Evolutionary conservation across 257 asterid species (phyloP).

Genomic region (Apocynum venetum): DNA sequence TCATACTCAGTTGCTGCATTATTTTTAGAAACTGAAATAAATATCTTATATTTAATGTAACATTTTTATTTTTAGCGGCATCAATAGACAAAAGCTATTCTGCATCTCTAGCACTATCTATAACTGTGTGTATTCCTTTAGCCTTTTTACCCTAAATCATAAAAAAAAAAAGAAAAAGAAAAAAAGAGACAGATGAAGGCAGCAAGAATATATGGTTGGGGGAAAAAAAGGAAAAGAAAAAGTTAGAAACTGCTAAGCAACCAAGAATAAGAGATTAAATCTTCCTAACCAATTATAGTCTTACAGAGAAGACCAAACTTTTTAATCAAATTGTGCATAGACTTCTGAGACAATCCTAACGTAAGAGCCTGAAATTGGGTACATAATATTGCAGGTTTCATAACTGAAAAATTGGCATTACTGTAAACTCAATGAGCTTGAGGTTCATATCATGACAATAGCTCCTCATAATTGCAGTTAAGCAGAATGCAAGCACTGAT

Average conservation of each 20-base stretch:
- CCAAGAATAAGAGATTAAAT: not conserved
- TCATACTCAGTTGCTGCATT: too few species aligned
- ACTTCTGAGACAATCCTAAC: not conserved
- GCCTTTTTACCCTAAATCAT: not conserved
- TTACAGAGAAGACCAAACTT: not conserved
- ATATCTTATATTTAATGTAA: too few species aligned
- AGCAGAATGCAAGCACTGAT: not conserved
- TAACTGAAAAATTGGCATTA: not conserved
- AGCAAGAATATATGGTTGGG: too few species aligned
- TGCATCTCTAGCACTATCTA: too few species aligned
- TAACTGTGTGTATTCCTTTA: too few species aligned
- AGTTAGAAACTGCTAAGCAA: not conserved
- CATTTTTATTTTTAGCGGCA: too few species aligned
- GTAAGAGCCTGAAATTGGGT: not conserved
- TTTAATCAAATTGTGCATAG: not conserved
- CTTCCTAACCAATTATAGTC: not conserved
- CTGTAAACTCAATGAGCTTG: not conserved
- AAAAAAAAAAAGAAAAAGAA: too few species aligned
- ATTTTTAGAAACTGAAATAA: too few species aligned
- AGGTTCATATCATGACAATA: not conserved
- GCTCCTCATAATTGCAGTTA: not conserved
- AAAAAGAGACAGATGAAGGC: too few species aligned
- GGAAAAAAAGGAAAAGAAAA: too few species aligned
- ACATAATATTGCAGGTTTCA: not conserved
- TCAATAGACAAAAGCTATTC: too few species aligned